Evolutionary conservation across 2,329 filamentous ascomycete species (phyloP), one percentile per base, ranked within the genome.

Genomic region (Hypoxylon sp.): DNA sequence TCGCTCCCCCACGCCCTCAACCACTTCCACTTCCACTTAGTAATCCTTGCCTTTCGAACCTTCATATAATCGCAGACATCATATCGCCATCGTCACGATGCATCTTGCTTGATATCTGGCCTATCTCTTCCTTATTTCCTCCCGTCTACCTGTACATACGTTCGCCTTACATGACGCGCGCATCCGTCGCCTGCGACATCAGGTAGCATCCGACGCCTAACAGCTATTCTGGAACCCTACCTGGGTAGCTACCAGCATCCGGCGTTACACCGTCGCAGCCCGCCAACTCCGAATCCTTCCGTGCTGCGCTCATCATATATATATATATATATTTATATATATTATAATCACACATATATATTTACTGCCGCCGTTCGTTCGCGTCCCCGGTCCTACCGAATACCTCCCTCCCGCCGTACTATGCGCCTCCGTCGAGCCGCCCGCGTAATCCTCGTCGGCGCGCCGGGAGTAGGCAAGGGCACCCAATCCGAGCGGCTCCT

Each of bases 401-500:
- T 41, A n/a, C 38, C 10, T 58, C 35, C 20, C 35, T 13, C 37
- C 40, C 45, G 23, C 53, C 66, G 57, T 70, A 75, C 68, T 65
- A 88, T 88, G 85, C 82, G 86, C 78, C 85, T 96, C 71, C 84
- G 83, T 65, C 88, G 83, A 77, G 94, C 95, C 55, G 95, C 95
- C 51, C 90, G 95, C 62, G 88, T 98, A 63, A 98, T 99, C 72
- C 86, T 99, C 66, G 86, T 99, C 69, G 95, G 95, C 68, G 93
- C 94, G 48, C 95, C 95, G n/a, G 93, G 93, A 56, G 95, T 97
- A 55, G 95, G 95, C 62, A 99, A 99, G 76, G 95, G 94, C 62
- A 99, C 95, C 2, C 95, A 99, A 79, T 92, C 91, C 48, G 91
- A 96, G 75, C 87, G 95, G 60, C 81, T 99, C 62, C 87, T 98